phyloP scores from a whole-genome alignment of 116 monocot species.

The Thalassia testudinum region DNA sequence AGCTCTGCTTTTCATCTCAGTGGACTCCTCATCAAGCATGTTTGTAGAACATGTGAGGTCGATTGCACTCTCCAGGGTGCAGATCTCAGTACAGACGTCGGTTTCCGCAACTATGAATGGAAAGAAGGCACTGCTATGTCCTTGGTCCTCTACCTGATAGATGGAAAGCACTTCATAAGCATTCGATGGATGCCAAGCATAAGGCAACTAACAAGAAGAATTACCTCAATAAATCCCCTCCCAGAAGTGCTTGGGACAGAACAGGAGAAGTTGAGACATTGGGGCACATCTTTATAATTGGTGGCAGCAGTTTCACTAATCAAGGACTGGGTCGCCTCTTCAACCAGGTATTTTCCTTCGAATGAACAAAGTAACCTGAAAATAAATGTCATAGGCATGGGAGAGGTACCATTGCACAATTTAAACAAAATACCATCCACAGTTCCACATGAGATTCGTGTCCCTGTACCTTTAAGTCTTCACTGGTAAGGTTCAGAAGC shows the following conservation, averaged over 20 bases:
- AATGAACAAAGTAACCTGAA: conserved; percentile 77
- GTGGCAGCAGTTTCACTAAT: conserved; percentile 4
- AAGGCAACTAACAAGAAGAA: not conserved
- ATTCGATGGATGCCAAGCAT: not conserved
- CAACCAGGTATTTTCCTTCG: conserved; percentile 65
- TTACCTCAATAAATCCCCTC: conserved; percentile 86
- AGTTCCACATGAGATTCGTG: too few relatives aligned
- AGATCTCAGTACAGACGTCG: conserved; percentile 65
- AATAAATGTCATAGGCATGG: not conserved
- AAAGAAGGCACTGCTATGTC: conserved; percentile 44
- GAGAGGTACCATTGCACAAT: too few relatives aligned
- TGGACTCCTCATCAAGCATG: conserved; percentile 4
- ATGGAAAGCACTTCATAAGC: not conserved
- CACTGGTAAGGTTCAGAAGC: too few relatives aligned
- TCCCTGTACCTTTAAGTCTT: too few relatives aligned
- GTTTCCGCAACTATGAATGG: conserved; percentile 87
- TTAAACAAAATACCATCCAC: too few relatives aligned
- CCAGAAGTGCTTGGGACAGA: conserved; percentile 47
- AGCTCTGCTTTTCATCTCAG: conserved; percentile 15
- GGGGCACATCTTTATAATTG: conserved; percentile 9
- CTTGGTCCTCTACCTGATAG: conserved; percentile 66
- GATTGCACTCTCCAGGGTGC: conserved; percentile 41
- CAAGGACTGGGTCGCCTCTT: conserved; percentile 30
- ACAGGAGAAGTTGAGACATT: conserved; percentile 51
- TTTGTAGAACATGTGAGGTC: conserved; percentile 4